Evolutionary conservation across 1,139 yeast genomes (phyloP).

Genomic region (Sugiyamaella japonica): DNA sequence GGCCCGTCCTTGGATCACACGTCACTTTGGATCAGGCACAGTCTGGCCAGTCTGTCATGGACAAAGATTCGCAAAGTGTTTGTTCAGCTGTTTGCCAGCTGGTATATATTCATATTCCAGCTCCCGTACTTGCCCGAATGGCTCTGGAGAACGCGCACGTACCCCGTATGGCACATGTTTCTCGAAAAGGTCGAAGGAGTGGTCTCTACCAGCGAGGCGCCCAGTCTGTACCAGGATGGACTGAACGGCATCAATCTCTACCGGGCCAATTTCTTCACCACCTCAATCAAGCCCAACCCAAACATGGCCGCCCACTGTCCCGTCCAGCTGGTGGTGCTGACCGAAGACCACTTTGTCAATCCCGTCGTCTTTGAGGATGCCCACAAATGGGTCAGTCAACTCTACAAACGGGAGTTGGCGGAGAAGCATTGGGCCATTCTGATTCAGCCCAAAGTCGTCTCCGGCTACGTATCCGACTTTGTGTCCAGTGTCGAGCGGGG

Average conservation of each 20-base stretch:
- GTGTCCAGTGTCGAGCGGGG: not conserved
- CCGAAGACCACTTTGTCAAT: constrained; percentile 4
- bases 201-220: not conserved
- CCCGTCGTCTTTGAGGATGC: constrained; percentile 2
- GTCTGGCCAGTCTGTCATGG: constrained; percentile 2
- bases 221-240: constrained; percentile 11
- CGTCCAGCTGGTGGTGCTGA: constrained; percentile 4
- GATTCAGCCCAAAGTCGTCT: constrained; percentile 6
- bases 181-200: constrained; percentile 11
- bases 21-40: constrained; percentile 1
- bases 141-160: constrained; percentile 4
- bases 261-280: constrained; percentile 5
- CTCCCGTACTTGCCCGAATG: constrained; percentile 11
- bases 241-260: constrained; percentile 9
- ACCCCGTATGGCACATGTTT: not conserved
- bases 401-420: constrained; percentile 5
- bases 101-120: constrained; percentile 12
- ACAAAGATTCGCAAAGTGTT: not conserved
- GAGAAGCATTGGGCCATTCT: constrained; percentile 15
- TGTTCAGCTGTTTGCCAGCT: not conserved
- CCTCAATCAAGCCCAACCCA: not conserved
- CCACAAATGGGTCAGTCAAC: constrained; percentile 7
- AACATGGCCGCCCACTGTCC: constrained; percentile 12
- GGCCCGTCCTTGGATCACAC: constrained; percentile 11
- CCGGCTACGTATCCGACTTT: constrained; percentile 5